Base-by-base conservation (phyloP, 225 moss, liverwort and hornwort species). In the Bryoerythrophyllum caledonicum region DNA sequence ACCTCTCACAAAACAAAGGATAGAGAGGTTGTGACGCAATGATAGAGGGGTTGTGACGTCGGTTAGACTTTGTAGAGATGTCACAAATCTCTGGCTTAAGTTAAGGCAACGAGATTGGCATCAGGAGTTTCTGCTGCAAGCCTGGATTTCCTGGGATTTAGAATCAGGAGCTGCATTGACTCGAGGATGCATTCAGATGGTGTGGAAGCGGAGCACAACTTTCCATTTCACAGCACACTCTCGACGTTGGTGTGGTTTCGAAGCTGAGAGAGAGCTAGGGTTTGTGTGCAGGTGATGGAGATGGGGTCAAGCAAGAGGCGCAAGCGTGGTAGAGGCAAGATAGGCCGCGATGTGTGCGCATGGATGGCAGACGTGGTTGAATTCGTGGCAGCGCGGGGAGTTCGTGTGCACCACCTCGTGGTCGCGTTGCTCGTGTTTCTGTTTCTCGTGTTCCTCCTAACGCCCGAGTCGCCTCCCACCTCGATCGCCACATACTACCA, bases 271-370 rank as follows among this genome's bases (percentile, higher is more conserved):
- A 49, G 48, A 49, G 48, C 48, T 49, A 19, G 48, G 48, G 48
- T 49, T 49, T 32, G n/a, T n/a, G n/a, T 44, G 44, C 54, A 60
- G 80, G 80, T 16, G 69, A 73, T 80, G 74, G 78, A 83, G 62
- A 78, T 86, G 83, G 85, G 72, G 25, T 68, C 52, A 46, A 80
- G 60, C 75, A 80, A 65, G 81, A 75, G 65, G 70, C 78, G 83
- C 6, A 78, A 78, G 75, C 78, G 72, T 13, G 67, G 74, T 26
- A 85, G 72, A 60, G 73, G 75, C 46, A 83, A 37, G 59, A 52
- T 78, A 52, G 77, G 71, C 61, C 60, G 67, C 27, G 65, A 75
- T 4, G 11, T 86, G 2, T 79, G 8, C 63, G 78, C 44, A 46
- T 85, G 79, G 77, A 83, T 83, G 79, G 58, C 67, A 67, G 60